Base-by-base conservation (phyloP, 176 grass and related monocot species). In the Aegilops bicornis region DNA sequence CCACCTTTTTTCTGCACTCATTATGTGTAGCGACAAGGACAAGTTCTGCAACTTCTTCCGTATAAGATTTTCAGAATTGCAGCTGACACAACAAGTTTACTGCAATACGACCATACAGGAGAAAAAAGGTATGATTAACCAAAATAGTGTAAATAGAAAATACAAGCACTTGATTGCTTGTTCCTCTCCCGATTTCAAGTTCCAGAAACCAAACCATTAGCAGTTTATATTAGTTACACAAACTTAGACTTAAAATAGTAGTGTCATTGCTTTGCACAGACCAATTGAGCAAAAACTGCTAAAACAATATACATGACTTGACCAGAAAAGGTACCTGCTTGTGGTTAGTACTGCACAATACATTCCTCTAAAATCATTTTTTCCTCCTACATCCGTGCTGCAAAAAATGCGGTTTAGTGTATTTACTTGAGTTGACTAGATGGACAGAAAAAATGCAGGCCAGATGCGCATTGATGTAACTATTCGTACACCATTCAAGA, bases 31-130 rank as follows among this genome's bases (percentile, higher is more conserved):
- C 89, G 35, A 88, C 31, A 88, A 91, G 86, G 50, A 88, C 71
- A 84, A 91, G 77, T 81, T 91, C 89, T 77, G 86, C 89, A 85
- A 85, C 56, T 85, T 85, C 77, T 88, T 91, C 89, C 16, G 73
- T 82, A n/a, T n/a, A n/a, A n/a, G n/a, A 91, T 86, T 91, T 91
- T 91, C 77, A 91, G 82, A 85, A 91, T 88, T 6, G 89, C 89
- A 85, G 89, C 78, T 66, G 92, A 89, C 63, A 91, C 74, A 84
- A 77, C 77, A 84, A 86, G 60, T 20, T 83, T 76, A 40, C 87
- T 91, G 69, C 84, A 81, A 76, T 45, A 72, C 29, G 81, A 70
- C 75, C 29, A 84, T 58, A 77, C 7, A 74, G 6, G 6, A 37
- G 17, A 20, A 8, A 32, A 71, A 72, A 52, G 5, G 13, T 83